Percentiles rank a stretch among this genome's conserved stretches.
Conservation (phyloP, 805 yeast species). For the Yamadazyma scolyti region DNA sequence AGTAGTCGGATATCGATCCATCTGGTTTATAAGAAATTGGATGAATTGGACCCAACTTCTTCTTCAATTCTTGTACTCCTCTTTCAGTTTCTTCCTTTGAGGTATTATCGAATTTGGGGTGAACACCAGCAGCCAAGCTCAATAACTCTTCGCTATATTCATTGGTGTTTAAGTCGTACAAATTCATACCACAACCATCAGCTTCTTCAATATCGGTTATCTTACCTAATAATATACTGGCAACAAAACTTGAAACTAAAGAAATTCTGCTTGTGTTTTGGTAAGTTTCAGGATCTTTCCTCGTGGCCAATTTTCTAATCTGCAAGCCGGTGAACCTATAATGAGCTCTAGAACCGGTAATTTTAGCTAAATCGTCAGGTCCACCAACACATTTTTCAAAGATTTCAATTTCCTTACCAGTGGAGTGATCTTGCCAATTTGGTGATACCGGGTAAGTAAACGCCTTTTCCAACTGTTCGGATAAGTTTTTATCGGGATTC, state of each 20-base stretch:
- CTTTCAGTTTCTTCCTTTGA: conserved; percentile 12
- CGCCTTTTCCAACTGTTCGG: conserved; percentile 46
- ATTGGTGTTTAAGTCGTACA: conserved; percentile 64
- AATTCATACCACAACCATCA: conserved; percentile 92
- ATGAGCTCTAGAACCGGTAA: conserved; percentile 87
- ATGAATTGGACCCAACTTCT: conserved; percentile 52
- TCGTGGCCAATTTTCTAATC: conserved; percentile 65
- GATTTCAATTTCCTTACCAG: conserved; percentile 59
- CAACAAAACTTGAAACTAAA: conserved; percentile 73
- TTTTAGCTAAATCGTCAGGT: conserved; percentile 56
- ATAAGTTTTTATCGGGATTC: conserved; percentile 27
- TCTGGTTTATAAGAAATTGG: conserved; percentile 48
- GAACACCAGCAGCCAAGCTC: conserved; percentile 50
- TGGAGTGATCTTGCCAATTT: conserved; percentile 94
- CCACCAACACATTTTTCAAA: conserved; percentile 60
- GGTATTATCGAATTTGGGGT: conserved; percentile 38
- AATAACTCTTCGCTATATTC: conserved; percentile 57
- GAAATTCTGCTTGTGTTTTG: conserved; percentile 58
- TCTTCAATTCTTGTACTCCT: conserved; percentile 39
- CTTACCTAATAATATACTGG: conserved; percentile 64
- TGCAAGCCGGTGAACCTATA: conserved; percentile 92
- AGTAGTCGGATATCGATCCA: conserved; percentile 59
- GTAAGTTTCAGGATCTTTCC: conserved; percentile 47
- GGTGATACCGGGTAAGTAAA: conserved; percentile 70
- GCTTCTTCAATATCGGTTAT: conserved; percentile 69